Base-by-base conservation (phyloP, 2,329 filamentous ascomycete genomes). In the Magnaporthiopsis rhizophila region DNA sequence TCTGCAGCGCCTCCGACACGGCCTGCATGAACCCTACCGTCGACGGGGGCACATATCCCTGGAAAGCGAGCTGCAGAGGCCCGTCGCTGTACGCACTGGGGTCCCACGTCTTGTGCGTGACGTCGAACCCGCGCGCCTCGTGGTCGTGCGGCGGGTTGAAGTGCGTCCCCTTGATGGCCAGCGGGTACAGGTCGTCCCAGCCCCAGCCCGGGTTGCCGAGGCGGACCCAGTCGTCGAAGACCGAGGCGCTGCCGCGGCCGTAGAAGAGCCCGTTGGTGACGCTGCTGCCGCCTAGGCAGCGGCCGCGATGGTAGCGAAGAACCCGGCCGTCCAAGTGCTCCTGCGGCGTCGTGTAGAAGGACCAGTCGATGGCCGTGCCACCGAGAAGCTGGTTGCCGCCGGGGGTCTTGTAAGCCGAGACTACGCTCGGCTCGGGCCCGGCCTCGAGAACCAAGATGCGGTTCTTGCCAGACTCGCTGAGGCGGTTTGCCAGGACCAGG, bases 191-290 rank as follows among this genome's bases (percentile, higher is more conserved):
- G 2, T 65, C 64, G 4, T 74, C 68, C 69, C 72, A 74, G 9
- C 70, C 69, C 72, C 73, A 75, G 2, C 74, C 72, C 1, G 69
- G 65, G 61, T 74, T 75, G 6, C 72, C 74, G 9, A 75, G 63
- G 6, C 68, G 65, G 21, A 69, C 71, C 73, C 74, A 75, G 53
- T 70, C 69, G 59, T 74, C 69, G 59, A 74, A 74, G 50, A 74
- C 69, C 38, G 68, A 69, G 4, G 72, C 68, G 53, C 69, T 69
- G 12, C 71, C 71, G 34, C 72, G 67, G 56, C 72, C 72, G 65
- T 73, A 74, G 65, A 71, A 71, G 63, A 75, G 71, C 21, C 73
- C 73, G 59, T 74, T 75, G 30, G 70, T 70, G 5, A 70, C 68
- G 21, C 72, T 74, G 58, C 71, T 71, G 36, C 73, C 72, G n/a